Evolutionary conservation across 495 filamentous ascomycete genomes (phyloP).

Genomic region (Penicillium desertorum): DNA sequence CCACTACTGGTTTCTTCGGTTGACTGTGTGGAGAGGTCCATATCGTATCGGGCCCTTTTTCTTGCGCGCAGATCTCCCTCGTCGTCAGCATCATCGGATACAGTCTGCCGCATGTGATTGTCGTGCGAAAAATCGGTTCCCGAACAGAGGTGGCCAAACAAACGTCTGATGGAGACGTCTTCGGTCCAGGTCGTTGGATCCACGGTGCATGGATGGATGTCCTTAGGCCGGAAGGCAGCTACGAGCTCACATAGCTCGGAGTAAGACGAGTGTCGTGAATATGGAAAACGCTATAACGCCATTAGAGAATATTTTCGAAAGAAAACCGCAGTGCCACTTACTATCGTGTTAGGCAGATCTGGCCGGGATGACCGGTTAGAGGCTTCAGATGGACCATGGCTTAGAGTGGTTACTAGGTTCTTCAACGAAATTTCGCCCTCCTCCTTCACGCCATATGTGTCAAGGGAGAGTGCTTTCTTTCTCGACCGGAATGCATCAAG

Average conservation of each 20-base stretch:
- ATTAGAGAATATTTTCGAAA: constrained; percentile 8
- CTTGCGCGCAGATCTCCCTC: constrained; percentile 22
- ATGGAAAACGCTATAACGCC: constrained; percentile 62
- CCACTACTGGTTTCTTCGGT: constrained; percentile 14
- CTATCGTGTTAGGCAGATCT: constrained; percentile 25
- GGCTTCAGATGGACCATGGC: constrained; percentile 18
- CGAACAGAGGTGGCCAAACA: constrained; percentile 74
- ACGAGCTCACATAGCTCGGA: constrained; percentile 73
- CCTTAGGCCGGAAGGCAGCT: constrained; percentile 64
- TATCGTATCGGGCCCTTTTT: constrained; percentile 31
- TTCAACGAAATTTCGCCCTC: constrained; percentile 47
- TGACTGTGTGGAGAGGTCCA: constrained; percentile 25
- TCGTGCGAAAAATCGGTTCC: constrained; percentile 65
- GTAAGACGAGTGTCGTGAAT: constrained; percentile 88
- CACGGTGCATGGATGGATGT: constrained; percentile 84
- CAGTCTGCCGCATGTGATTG: constrained; percentile 51
- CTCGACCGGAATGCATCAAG: constrained; percentile 34
- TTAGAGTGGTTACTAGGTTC: constrained; percentile 41
- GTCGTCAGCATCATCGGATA: constrained; percentile 16
- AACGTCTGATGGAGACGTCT: constrained; percentile 56
- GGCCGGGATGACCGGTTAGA: neutral
- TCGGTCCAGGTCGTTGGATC: constrained; percentile 61
- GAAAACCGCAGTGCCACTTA: constrained; percentile 10
- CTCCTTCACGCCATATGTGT: constrained; percentile 40
- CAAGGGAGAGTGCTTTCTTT: constrained; percentile 41